These are phyloP conservation scores for Bolboschoenus planiculmis DNA, from an alignment of 176 grass and related monocot genomes.

Conservation along the genomic window DNA sequence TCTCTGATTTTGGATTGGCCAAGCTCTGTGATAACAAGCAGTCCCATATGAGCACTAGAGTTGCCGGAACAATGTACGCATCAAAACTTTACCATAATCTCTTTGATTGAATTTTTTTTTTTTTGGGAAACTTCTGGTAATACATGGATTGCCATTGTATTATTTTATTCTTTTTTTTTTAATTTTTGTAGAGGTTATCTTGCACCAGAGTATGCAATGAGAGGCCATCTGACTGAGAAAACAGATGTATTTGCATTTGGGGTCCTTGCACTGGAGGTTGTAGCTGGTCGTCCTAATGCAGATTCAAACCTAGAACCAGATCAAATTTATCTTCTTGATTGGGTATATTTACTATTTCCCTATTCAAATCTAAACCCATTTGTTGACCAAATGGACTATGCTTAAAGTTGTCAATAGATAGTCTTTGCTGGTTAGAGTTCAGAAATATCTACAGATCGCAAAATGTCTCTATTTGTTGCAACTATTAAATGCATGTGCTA, in stretches of 20 bases:
- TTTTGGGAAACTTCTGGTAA: neutral
- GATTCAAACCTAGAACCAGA: slow-evolving; percentile 51
- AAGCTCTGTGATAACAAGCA: slow-evolving; percentile 60
- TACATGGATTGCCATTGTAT: neutral
- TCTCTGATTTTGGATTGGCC: slow-evolving; percentile 87
- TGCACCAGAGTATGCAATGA: slow-evolving; percentile 87
- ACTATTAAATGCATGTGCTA: neutral
- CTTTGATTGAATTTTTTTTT: neutral
- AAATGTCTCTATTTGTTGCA: neutral
- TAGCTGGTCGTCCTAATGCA: slow-evolving; percentile 66
- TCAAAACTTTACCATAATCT: neutral
- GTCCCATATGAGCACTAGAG: slow-evolving; percentile 84
- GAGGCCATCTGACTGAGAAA: slow-evolving; percentile 83
- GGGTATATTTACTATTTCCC: slow-evolving; percentile 40
- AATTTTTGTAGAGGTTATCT: slow-evolving; percentile 56
- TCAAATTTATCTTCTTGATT: slow-evolving; percentile 74
- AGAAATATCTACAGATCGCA: neutral
- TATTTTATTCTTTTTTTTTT: slow-evolving; percentile 11
- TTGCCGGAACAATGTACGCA: slow-evolving; percentile 83
- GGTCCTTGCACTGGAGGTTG: slow-evolving; percentile 74
- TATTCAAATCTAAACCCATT: neutral
- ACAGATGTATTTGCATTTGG: slow-evolving; percentile 79
- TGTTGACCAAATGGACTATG: neutral
- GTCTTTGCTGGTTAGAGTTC: neutral
- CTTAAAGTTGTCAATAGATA: too few species aligned